phyloP scores from a whole-genome alignment of 495 filamentous ascomycete species.

The Podospora pseudocomata region DNA sequence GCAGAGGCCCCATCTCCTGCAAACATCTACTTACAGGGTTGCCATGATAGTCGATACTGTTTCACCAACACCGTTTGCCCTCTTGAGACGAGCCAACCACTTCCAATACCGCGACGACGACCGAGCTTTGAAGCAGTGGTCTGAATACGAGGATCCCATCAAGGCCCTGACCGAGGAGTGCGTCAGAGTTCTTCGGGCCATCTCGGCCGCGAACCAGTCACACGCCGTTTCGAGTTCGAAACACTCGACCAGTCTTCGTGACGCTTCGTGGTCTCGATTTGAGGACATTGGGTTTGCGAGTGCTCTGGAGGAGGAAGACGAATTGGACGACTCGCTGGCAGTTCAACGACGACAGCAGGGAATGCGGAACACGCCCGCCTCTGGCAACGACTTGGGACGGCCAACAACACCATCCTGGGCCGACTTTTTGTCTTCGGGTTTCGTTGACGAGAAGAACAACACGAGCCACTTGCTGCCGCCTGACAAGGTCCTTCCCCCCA shows the following conservation, averaged over 20 bases:
- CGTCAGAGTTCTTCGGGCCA: constrained; percentile 79
- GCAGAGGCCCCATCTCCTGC: constrained; percentile 69
- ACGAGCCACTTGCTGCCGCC: constrained; percentile 73
- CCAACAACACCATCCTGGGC: constrained; percentile 97
- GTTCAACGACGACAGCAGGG: constrained; percentile 36
- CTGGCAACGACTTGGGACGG: constrained; percentile 61
- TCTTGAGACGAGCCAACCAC: constrained; percentile 86
- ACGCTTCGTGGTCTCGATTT: constrained; percentile 94
- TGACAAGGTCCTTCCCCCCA: constrained; percentile 85
- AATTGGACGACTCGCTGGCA: constrained; percentile 55
- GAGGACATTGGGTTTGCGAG: constrained; percentile 91
- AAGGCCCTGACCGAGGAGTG: constrained; percentile 90
- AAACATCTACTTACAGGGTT: constrained; percentile 78
- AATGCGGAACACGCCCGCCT: constrained; percentile 60
- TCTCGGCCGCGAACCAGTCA: constrained; percentile 85
- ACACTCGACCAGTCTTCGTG: constrained; percentile 64
- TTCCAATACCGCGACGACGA: constrained; percentile 94
- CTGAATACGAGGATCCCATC: constrained; percentile 85
- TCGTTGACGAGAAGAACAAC: constrained; percentile 64
- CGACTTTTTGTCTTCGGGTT: constrained; percentile 92
- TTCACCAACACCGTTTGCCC: constrained; percentile 88
- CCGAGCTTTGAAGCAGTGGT: constrained; percentile 72
- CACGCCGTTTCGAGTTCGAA: constrained; percentile 59
- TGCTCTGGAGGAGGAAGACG: constrained; percentile 65
- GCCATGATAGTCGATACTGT: constrained; percentile 96